These are phyloP conservation scores for Sporothrix curviconia DNA, from an alignment of 2,329 filamentous ascomycete genomes.

Conservation along the genomic window DNA sequence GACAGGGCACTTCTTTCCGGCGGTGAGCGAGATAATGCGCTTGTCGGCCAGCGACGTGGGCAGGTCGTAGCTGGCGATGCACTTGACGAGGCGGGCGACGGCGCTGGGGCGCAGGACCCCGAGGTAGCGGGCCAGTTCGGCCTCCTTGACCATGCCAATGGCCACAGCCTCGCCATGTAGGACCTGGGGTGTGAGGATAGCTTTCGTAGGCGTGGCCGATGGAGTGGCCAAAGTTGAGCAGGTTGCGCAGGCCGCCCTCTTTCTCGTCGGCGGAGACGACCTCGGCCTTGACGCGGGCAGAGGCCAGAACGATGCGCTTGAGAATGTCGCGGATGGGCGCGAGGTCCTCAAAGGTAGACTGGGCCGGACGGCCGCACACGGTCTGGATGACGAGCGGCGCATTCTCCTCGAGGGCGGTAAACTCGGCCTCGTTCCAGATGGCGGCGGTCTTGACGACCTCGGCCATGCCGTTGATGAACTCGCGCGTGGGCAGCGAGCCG, in stretches of 20 bases:
- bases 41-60: conserved; percentile 82
- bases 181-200: conserved; percentile 88
- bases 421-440: conserved; percentile 88
- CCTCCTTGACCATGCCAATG: conserved; percentile 98
- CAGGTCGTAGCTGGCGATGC: conserved; percentile 86
- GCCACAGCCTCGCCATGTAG: conserved; percentile 94
- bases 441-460: conserved; percentile 97
- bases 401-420: conserved; percentile 74
- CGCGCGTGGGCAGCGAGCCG: conserved; percentile 79
- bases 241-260: conserved; percentile 86
- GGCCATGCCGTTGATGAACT: conserved; percentile 98
- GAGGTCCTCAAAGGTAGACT: conserved; percentile 48
- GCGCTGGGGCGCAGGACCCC: conserved; percentile 80
- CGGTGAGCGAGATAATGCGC: conserved; percentile 71
- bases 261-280: conserved; percentile 93
- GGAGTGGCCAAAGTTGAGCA: conserved; percentile 96
- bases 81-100: conserved; percentile 84
- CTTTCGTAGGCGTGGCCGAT: conserved; percentile 96
- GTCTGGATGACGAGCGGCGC: conserved; percentile 69
- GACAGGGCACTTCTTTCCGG: conserved; percentile 80
- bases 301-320: conserved; percentile 78
- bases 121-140: conserved; percentile 82
- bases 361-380: conserved; percentile 49
- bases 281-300: conserved; percentile 85
- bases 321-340: conserved; percentile 63